Conservation (phyloP, 208 protist genomes). For the Entamoeba histolytica region DNA sequence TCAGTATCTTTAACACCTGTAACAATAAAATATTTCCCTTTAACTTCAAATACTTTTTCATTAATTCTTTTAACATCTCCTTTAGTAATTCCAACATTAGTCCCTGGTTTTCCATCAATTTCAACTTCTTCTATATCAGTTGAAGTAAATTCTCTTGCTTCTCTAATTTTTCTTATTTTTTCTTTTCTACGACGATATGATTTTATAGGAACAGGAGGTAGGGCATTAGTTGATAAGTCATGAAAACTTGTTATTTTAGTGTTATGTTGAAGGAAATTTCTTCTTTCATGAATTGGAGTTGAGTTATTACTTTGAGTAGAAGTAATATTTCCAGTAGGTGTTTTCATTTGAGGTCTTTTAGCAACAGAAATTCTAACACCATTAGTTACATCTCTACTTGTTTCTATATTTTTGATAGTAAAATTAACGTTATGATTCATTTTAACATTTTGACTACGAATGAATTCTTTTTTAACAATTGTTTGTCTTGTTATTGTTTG, state of each 20-base stretch:
- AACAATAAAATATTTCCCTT: not conserved
- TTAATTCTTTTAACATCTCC: not conserved
- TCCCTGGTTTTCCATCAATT: not conserved
- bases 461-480: not conserved
- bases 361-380: not conserved
- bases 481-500: not conserved
- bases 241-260: not conserved
- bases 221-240: not conserved
- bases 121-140: not conserved
- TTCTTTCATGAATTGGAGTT: not conserved
- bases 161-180: not conserved
- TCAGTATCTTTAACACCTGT: not conserved
- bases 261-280: not conserved
- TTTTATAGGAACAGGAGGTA: not conserved
- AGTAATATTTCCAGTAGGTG: not conserved
- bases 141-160: not conserved
- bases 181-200: not conserved
- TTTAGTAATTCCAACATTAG: not conserved
- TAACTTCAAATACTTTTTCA: not conserved
- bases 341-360: not conserved
- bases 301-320: not conserved
- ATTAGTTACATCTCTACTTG: not conserved
- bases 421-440: not conserved
- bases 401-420: not conserved
- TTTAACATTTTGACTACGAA: not conserved